Evolutionary conservation across 371 early-diverging fungal genomes (phyloP).

Genomic region (Choanephora cucurbitarum): DNA sequence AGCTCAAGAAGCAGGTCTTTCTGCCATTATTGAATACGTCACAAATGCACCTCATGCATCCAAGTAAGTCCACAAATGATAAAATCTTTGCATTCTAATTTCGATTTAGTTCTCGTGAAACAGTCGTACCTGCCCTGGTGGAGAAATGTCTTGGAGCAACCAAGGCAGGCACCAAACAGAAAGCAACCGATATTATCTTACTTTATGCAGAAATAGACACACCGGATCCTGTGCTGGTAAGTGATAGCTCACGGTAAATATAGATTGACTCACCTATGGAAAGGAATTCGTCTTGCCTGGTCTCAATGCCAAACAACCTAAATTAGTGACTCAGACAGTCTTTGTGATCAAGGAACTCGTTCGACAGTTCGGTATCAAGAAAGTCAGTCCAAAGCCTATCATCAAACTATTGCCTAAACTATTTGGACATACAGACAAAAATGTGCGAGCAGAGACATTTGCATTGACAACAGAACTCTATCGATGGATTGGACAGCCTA

Average conservation of each 20-base stretch:
- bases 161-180: constrained; percentile 78
- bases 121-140: constrained; percentile 78
- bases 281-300: constrained; percentile 81
- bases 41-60: constrained; percentile 80
- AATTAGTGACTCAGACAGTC: constrained; percentile 82
- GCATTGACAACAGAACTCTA: constrained; percentile 78
- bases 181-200: constrained; percentile 80
- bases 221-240: constrained; percentile 81
- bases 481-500: constrained; percentile 79
- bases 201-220: constrained; percentile 86
- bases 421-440: constrained; percentile 92
- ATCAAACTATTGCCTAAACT: constrained; percentile 84
- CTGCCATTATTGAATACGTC: constrained; percentile 74
- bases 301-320: constrained; percentile 87
- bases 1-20: constrained; percentile 89
- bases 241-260: constrained; percentile 16
- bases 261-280: neutral
- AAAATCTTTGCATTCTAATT: constrained; percentile 10
- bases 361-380: constrained; percentile 79
- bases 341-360: constrained; percentile 73
- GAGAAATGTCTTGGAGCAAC: constrained; percentile 89
- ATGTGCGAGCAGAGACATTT: constrained; percentile 85
- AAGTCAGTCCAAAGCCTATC: constrained; percentile 78
- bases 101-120: constrained; percentile 59
- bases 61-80: constrained; percentile 51